These are phyloP conservation scores for Azolla pinnata DNA, from an alignment of 75 land plant genomes.

Conservation along the genomic window DNA sequence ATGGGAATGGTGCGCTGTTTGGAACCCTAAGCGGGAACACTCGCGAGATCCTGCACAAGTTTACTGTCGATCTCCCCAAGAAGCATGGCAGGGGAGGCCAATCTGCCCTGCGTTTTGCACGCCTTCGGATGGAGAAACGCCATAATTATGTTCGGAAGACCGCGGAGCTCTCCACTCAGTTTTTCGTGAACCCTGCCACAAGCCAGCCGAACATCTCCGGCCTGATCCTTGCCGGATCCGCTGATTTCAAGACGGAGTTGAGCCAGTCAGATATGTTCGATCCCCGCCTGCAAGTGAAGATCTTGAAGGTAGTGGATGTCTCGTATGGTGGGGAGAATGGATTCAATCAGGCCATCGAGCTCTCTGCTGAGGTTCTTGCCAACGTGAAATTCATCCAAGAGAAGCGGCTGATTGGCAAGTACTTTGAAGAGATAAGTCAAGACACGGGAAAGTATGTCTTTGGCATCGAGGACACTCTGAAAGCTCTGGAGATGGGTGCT, in stretches of 20 bases:
- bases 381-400: slow-evolving; percentile 67
- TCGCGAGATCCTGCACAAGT: slow-evolving; percentile 26
- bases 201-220: slow-evolving; percentile 40
- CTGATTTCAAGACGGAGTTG: slow-evolving; percentile 39
- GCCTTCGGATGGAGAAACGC: slow-evolving; percentile 52
- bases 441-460: slow-evolving; percentile 53
- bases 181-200: slow-evolving; percentile 28
- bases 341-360: slow-evolving; percentile 52
- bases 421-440: slow-evolving; percentile 53
- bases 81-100: slow-evolving; percentile 34
- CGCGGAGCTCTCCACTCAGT: slow-evolving; percentile 44
- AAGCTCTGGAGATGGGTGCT: slow-evolving; percentile 49
- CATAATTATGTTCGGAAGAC: slow-evolving; percentile 33
- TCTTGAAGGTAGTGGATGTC: slow-evolving; percentile 45
- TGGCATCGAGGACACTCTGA: slow-evolving; percentile 47
- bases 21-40: slow-evolving; percentile 34
- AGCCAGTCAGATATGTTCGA: slow-evolving; percentile 43
- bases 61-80: slow-evolving; percentile 26
- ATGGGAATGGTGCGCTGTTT: slow-evolving; percentile 40
- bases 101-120: slow-evolving; percentile 37
- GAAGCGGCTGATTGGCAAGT: slow-evolving; percentile 51
- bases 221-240: slow-evolving; percentile 39
- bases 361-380: slow-evolving; percentile 44
- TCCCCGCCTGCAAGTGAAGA: slow-evolving; percentile 23
- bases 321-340: slow-evolving; percentile 57